phyloP scores from a whole-genome alignment of 2,329 filamentous ascomycete genomes.

The Calonectria naviculata region DNA sequence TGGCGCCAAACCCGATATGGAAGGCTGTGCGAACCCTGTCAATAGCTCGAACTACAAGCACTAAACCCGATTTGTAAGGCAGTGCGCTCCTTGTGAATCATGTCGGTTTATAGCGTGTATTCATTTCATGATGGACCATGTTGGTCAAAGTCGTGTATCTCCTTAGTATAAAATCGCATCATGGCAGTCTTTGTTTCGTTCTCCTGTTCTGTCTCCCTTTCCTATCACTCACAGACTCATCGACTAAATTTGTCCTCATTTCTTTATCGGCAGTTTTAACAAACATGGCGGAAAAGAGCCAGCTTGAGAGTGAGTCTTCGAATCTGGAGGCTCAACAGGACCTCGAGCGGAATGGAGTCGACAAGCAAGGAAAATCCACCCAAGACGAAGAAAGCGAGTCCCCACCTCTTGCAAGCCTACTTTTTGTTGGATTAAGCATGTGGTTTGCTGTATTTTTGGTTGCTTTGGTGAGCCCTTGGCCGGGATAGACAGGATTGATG shows the following conservation, averaged over 20 bases:
- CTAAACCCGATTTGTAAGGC: not conserved
- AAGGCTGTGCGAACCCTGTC: slow-evolving; percentile 1
- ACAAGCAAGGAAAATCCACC: not conserved
- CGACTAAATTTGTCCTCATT: no score
- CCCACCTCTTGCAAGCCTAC: not conserved
- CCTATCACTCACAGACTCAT: no score
- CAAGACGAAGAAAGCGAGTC: not conserved
- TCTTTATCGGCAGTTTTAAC: no score
- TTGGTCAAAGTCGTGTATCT: not conserved
- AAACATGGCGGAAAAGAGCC: no score
- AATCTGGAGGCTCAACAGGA: not conserved
- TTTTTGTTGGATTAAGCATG: not conserved
- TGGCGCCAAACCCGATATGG: not conserved
- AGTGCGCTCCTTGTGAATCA: not conserved
- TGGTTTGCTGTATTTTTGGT: slow-evolving; percentile 1
- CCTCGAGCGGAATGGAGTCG: not conserved
- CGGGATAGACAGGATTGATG: not conserved
- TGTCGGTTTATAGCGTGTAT: not conserved
- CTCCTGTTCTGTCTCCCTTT: no score
- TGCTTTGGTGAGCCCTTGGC: not conserved
- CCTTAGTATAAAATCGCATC: not conserved
- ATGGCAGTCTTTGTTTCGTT: no score
- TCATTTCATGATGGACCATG: not conserved
- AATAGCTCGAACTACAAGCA: not conserved
- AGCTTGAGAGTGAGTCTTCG: no score